Evolutionary conservation across 371 early-diverging fungal genomes (phyloP).

Genomic region (Mucor saturninus): DNA sequence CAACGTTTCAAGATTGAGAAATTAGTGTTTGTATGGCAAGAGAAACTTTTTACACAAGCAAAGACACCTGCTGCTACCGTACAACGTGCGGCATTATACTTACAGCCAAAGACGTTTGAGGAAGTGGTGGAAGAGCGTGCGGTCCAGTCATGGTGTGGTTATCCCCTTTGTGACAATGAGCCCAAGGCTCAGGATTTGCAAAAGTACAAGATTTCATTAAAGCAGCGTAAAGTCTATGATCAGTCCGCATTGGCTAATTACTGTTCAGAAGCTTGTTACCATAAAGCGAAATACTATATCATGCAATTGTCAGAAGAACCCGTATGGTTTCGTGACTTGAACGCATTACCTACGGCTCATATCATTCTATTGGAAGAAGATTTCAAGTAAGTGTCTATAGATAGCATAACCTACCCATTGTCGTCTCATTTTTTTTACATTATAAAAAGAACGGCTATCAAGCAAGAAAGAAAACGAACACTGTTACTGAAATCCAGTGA

Average conservation of each 20-base stretch:
- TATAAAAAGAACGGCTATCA: constrained; percentile 32
- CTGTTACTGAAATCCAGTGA: constrained; percentile 11
- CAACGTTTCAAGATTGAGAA: constrained; percentile 53
- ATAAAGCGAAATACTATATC: constrained; percentile 63
- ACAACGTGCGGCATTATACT: constrained; percentile 37
- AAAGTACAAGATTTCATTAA: constrained; percentile 63
- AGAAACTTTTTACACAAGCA: constrained; percentile 50
- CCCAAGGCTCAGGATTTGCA: constrained; percentile 30
- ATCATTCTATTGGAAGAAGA: constrained; percentile 37
- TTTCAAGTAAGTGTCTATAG: constrained; percentile 34
- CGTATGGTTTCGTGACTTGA: constrained; percentile 55
- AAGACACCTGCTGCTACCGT: constrained; percentile 24
- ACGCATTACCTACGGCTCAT: constrained; percentile 22
- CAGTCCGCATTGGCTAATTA: constrained; percentile 61
- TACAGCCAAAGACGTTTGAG: constrained; percentile 59
- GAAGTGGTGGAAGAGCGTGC: constrained; percentile 71
- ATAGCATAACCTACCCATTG: constrained; percentile 10
- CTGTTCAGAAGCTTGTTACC: constrained; percentile 67
- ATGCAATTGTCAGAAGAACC: constrained; percentile 72
- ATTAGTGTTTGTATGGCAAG: constrained; percentile 63
- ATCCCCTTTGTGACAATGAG: constrained; percentile 62
- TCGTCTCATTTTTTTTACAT: constrained; percentile 4
- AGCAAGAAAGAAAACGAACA: constrained; percentile 25
- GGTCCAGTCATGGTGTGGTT: constrained; percentile 70
- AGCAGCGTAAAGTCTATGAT: constrained; percentile 70